Evolutionary conservation across 2,329 filamentous ascomycete genomes (phyloP), one percentile per base, ranked within the genome.

Genomic region (Diaporthe sp.): DNA sequence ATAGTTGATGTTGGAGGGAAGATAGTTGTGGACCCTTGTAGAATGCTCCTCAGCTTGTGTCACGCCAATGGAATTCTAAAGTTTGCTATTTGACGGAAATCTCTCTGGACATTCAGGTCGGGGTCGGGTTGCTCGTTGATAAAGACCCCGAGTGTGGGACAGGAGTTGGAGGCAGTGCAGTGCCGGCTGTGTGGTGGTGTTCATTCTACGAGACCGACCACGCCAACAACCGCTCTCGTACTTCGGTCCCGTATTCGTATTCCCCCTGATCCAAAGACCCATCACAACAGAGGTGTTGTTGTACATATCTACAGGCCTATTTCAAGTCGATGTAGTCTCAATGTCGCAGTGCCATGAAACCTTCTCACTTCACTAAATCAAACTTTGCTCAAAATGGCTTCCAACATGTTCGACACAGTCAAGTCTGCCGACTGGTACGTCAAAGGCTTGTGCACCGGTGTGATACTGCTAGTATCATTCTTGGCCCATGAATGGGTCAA

Each of bases 381-480:
- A 57, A 57, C 53, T 57, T 37, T 58, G 5, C 17, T 8, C 55
- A 61, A 17, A 19, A 72, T 61, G 55, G 25, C 31, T 59, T 44
- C 39, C 25, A 25, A 37, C 28, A 28, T 31, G n/a, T n/a, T 72
- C 15, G n/a, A 72, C 6, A 59, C 68, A 25, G 53, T 31, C 10
- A 28, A 9, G n/a, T 62, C 70, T 31, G 9, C 70, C 22, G 70
- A 72, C 12, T 62, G 57, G 70, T 42, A 62, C 13, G 31, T 72
- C 13, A 72, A 61, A 49, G 70, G 15, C 28, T 34, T 44, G 22
- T 19, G 39, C 51, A 51, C 31, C 12, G 57, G 22, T 7, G 31
- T 39, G n/a, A 28, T 72, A 37, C 31, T 31, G 17, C 31, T 72
- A 17, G 44, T 61, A 22, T 53, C 44, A 13, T 5, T 72, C 2